Percentiles rank a stretch among this genome's conserved stretches.
phyloP scores from a whole-genome alignment of 768 basidiomycete species.

The Suillus brevipes region DNA sequence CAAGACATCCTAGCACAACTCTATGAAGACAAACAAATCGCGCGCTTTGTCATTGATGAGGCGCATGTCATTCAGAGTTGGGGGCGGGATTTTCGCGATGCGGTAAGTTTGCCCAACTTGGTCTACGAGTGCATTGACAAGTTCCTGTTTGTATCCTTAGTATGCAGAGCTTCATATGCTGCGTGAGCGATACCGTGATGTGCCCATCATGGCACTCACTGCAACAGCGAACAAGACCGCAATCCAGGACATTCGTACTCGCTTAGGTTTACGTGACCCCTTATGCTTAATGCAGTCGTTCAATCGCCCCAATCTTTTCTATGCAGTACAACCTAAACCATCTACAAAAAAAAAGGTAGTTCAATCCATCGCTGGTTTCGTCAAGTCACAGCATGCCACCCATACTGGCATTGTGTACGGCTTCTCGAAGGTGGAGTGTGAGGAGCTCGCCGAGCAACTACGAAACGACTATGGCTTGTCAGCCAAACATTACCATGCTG shows the following conservation, averaged over 20 bases:
- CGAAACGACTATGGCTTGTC: slow-evolving; percentile 54
- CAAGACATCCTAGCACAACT: slow-evolving; percentile 57
- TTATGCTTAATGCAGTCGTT: slow-evolving; percentile 76
- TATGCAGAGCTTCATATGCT: slow-evolving; percentile 68
- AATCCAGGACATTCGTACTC: slow-evolving; percentile 73
- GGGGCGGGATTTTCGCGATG: slow-evolving; percentile 92
- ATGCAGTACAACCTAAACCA: slow-evolving; percentile 57
- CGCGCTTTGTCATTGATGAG: slow-evolving; percentile 94
- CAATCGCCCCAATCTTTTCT: slow-evolving; percentile 90
- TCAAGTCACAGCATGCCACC: slow-evolving; percentile 54
- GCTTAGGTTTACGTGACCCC: slow-evolving; percentile 62
- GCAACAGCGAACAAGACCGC: slow-evolving; percentile 87
- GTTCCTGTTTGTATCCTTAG: slow-evolving; percentile 36
- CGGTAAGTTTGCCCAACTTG: slow-evolving; percentile 45
- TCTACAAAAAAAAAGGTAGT: slow-evolving; percentile 43
- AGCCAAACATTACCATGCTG: slow-evolving; percentile 87
- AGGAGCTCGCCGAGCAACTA: slow-evolving; percentile 73
- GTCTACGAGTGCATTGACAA: background rate
- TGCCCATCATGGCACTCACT: slow-evolving; percentile 95
- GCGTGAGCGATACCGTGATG: slow-evolving; percentile 69
- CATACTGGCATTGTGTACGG: slow-evolving; percentile 88
- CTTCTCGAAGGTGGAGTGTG: slow-evolving; percentile 68
- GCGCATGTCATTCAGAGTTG: slow-evolving; percentile 94
- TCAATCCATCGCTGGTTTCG: slow-evolving; percentile 67
- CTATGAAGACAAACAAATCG: slow-evolving; percentile 57